Evolutionary conservation across 2,329 filamentous ascomycete species (phyloP).

Genomic region (Parascedosporium putredinis): DNA sequence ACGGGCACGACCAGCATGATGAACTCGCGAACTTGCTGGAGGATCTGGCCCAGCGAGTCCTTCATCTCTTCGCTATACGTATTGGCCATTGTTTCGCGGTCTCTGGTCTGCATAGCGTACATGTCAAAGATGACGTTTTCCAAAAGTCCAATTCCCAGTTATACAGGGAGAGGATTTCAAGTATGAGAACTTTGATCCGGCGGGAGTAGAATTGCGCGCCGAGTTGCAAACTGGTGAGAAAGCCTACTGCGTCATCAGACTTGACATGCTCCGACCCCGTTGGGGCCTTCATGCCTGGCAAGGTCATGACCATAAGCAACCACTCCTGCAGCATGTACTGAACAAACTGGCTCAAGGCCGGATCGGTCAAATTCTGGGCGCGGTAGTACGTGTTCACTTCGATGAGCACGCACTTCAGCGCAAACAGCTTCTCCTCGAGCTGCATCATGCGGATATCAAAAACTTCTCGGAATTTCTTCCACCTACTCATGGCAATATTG

Average conservation of each 20-base stretch:
- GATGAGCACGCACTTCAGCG: background rate
- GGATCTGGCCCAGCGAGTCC: background rate
- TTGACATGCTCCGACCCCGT: background rate
- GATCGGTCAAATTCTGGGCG: too few relatives aligned
- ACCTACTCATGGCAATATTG: conserved; percentile 11
- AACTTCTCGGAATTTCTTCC: conserved; percentile 6
- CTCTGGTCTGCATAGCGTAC: conserved; percentile 8
- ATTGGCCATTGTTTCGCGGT: background rate
- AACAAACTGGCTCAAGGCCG: background rate
- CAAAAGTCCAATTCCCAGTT: conserved; percentile 12
- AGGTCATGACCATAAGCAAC: background rate
- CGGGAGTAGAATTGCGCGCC: too few relatives aligned
- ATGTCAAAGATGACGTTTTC: conserved; percentile 17
- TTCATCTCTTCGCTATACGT: background rate
- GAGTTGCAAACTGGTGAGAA: too few relatives aligned
- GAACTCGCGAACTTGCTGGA: background rate
- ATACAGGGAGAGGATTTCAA: conserved; percentile 11
- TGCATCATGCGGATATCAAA: conserved; percentile 2
- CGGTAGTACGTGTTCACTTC: background rate
- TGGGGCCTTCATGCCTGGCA: background rate
- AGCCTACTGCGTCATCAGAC: background rate
- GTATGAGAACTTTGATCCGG: conserved; percentile 13
- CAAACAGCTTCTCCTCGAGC: background rate
- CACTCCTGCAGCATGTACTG: background rate
- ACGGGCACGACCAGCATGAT: background rate